phyloP scores from a whole-genome alignment of 2,329 filamentous ascomycete species.

The Cylindrodendrum hubeiense region DNA sequence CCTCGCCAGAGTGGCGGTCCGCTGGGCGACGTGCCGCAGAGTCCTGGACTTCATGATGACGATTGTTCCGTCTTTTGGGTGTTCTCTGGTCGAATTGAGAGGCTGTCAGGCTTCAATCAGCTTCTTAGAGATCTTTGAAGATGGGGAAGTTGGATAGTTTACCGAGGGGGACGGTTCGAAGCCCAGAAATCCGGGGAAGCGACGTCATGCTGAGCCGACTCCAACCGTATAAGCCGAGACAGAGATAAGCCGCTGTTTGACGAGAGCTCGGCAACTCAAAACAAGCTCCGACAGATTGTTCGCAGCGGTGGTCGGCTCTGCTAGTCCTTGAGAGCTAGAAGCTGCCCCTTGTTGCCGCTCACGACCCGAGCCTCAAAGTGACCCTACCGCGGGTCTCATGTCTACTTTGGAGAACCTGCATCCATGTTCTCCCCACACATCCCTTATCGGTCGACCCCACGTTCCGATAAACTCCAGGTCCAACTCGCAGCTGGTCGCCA shows the following conservation, averaged over 20 bases:
- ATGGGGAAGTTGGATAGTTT: slow-evolving; percentile 26
- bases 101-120: slow-evolving; percentile 23
- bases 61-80: slow-evolving; percentile 10
- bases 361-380: not conserved
- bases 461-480: slow-evolving; percentile 32
- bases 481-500: slow-evolving; percentile 7
- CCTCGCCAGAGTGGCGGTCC: slow-evolving; percentile 41
- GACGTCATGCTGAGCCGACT: slow-evolving; percentile 50
- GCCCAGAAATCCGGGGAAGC: slow-evolving; percentile 36
- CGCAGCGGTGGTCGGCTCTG: not conserved
- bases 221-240: slow-evolving; percentile 46
- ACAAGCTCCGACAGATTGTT: slow-evolving; percentile 7
- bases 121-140: slow-evolving; percentile 14
- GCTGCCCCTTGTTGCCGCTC: not conserved
- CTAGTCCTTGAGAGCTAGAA: not conserved
- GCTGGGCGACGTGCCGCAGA: slow-evolving; percentile 46
- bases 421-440: slow-evolving; percentile 34
- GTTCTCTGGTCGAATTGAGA: slow-evolving; percentile 11
- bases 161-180: slow-evolving; percentile 37
- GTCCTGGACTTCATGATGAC: slow-evolving; percentile 50
- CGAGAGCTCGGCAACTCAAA: slow-evolving; percentile 37
- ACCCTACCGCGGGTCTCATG: not conserved
- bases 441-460: slow-evolving; percentile 36
- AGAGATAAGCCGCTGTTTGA: slow-evolving; percentile 43
- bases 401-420: not conserved